Evolutionary conservation across 1,284 basidiomycete genomes (phyloP).

Genomic region (Cutaneotrichosporon cyanovorans): DNA sequence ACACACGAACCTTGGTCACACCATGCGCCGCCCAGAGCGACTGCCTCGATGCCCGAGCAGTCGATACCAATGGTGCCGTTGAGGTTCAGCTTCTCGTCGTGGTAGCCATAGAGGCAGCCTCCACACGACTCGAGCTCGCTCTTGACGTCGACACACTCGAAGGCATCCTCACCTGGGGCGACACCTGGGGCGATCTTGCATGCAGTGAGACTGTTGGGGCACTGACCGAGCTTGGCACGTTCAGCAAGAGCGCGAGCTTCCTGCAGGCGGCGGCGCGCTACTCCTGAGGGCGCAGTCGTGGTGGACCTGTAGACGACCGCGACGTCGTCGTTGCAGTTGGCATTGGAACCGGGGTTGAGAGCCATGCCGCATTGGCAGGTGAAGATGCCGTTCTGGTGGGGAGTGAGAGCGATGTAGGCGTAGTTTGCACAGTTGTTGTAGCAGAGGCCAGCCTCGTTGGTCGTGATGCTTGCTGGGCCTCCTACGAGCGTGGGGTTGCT

Average conservation of each 20-base stretch:
- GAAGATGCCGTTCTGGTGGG: background rate
- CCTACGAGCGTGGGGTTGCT: background rate
- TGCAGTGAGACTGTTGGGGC: conserved; percentile 2
- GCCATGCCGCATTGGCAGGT: conserved; percentile 3
- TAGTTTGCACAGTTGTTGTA: background rate
- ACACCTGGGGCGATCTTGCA: conserved; percentile 1
- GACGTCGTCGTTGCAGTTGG: background rate
- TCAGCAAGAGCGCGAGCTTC: background rate
- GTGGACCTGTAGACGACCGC: conserved; percentile 2
- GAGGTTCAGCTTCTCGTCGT: background rate
- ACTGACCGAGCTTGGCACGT: background rate
- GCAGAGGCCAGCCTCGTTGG: conserved; percentile 1
- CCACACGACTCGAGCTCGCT: conserved; percentile 7
- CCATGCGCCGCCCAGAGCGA: background rate
- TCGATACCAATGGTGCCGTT: background rate
- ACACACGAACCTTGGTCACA: background rate
- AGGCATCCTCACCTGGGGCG: background rate
- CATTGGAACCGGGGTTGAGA: background rate
- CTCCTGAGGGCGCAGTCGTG: background rate
- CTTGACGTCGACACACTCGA: conserved; percentile 15
- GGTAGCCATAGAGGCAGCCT: conserved; percentile 1
- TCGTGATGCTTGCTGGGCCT: background rate
- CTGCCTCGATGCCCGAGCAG: background rate
- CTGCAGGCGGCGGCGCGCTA: background rate
- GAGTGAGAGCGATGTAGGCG: conserved; percentile 1